Conservation (phyloP, 352 stramenopile genomes). For the Globisporangium alternatum region DNA sequence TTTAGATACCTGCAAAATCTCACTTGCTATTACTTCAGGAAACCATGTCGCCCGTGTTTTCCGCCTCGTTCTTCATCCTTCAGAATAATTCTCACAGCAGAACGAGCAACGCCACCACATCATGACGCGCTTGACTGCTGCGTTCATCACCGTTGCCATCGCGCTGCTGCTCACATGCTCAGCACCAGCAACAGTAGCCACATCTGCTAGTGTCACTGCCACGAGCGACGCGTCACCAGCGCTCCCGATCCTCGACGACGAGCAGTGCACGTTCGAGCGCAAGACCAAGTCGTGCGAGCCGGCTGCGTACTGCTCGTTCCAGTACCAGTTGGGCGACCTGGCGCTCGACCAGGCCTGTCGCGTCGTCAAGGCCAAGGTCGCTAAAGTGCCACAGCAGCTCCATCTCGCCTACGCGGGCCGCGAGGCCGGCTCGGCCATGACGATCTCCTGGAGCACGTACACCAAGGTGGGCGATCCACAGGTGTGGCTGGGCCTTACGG, state of each 20-base stretch:
- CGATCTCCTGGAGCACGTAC: constrained; percentile 61
- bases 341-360: constrained; percentile 44
- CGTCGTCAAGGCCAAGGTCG: constrained; percentile 12
- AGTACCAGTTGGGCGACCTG: constrained; percentile 39
- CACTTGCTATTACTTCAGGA: no score
- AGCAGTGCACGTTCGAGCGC: constrained; percentile 6
- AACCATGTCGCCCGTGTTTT: no score
- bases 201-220: no score
- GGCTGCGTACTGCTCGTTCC: constrained; percentile 28
- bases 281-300: constrained; percentile 24
- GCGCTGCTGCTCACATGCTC: neutral
- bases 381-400: constrained; percentile 43
- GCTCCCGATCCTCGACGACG: neutral
- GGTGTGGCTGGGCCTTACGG: constrained; percentile 42
- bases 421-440: constrained; percentile 43
- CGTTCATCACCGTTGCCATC: neutral
- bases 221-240: neutral
- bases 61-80: no score
- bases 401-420: constrained; percentile 51
- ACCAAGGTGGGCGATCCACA: constrained; percentile 33
- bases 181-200: no score
- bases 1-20: no score
- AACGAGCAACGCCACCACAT: neutral
- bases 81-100: neutral
- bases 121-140: neutral